Conservation (phyloP, 2,329 filamentous ascomycete genomes). For the Ceratocystis cacaofunesta region DNA sequence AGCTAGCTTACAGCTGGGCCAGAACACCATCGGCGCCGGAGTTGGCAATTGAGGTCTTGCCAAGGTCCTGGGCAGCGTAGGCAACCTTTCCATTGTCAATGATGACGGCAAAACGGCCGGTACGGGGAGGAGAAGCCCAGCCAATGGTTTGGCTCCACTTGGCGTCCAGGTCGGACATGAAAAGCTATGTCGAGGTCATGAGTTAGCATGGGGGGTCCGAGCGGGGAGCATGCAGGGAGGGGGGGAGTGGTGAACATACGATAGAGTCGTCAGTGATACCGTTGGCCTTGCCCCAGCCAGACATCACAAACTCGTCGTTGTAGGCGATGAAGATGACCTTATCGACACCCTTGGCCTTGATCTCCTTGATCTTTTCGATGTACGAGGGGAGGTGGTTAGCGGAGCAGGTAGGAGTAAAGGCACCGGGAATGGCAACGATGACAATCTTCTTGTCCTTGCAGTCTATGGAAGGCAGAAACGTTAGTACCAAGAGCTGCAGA, state of each 20-base stretch:
- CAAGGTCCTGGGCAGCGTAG: slow-evolving; percentile 62
- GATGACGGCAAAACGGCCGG: slow-evolving; percentile 64
- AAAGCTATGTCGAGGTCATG: slow-evolving; percentile 36
- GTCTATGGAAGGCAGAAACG: slow-evolving; percentile 25
- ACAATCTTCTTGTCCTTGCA: slow-evolving; percentile 43
- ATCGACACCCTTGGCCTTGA: slow-evolving; percentile 72
- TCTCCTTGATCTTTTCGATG: slow-evolving; percentile 52
- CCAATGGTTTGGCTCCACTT: slow-evolving; percentile 66
- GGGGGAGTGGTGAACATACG: slow-evolving; percentile 26
- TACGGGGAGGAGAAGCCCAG: slow-evolving; percentile 62
- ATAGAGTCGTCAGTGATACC: slow-evolving; percentile 53
- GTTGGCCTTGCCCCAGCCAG: slow-evolving; percentile 82
- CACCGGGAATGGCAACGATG: slow-evolving; percentile 46
- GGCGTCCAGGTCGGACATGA: slow-evolving; percentile 54
- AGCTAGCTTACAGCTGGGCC: slow-evolving; percentile 32
- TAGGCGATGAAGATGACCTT: slow-evolving; percentile 64
- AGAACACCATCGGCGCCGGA: slow-evolving; percentile 41
- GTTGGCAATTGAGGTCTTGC: slow-evolving; percentile 30
- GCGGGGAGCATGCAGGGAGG: slow-evolving; percentile 13
- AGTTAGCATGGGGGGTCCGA: neutral
- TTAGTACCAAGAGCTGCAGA: neutral
- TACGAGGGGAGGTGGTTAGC: slow-evolving; percentile 69
- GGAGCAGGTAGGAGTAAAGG: slow-evolving; percentile 79
- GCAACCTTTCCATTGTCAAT: slow-evolving; percentile 70
- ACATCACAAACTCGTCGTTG: slow-evolving; percentile 82